These are phyloP conservation scores for Calvatia gigantea DNA, from an alignment of 768 basidiomycete genomes.

Conservation along the genomic window DNA sequence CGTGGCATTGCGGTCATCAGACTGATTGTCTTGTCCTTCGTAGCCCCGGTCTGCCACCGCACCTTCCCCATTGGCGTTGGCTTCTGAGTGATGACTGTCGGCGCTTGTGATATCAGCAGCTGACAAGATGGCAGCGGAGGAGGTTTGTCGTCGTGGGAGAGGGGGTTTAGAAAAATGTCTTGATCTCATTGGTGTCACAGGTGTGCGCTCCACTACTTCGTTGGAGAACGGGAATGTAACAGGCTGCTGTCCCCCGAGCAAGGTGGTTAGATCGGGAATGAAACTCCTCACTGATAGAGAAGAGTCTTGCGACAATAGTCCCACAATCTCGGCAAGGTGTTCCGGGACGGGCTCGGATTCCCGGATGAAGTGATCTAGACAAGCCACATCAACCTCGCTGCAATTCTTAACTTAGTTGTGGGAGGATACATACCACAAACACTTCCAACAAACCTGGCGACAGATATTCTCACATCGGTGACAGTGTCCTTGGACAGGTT, in stretches of 20 bases:
- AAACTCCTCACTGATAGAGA: slow-evolving; percentile 65
- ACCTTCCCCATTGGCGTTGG: background rate
- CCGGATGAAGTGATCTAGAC: slow-evolving; percentile 26
- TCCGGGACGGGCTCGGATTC: slow-evolving; percentile 28
- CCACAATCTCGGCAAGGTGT: slow-evolving; percentile 36
- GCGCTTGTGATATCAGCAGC: background rate
- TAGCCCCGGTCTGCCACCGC: background rate
- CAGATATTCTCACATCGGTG: slow-evolving; percentile 81
- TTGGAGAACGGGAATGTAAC: slow-evolving; percentile 4
- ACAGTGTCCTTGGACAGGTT: slow-evolving; percentile 63
- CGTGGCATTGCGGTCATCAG: background rate
- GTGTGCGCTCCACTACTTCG: background rate
- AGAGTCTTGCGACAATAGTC: slow-evolving; percentile 48
- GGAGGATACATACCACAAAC: slow-evolving; percentile 46
- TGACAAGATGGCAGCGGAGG: background rate
- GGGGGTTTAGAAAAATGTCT: slow-evolving; percentile 12
- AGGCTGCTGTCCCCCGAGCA: slow-evolving; percentile 2
- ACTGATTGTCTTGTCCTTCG: background rate
- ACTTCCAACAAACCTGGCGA: slow-evolving; percentile 67
- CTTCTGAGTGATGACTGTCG: background rate
- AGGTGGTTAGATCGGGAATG: slow-evolving; percentile 28
- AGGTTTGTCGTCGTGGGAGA: background rate
- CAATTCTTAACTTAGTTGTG: slow-evolving; percentile 2
- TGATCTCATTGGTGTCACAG: slow-evolving; percentile 5
- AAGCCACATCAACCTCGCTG: slow-evolving; percentile 9